Evolutionary conservation across 2,329 filamentous ascomycete species (phyloP), one percentile per base, ranked within the genome.

Genomic region (Penicillium sp.): DNA sequence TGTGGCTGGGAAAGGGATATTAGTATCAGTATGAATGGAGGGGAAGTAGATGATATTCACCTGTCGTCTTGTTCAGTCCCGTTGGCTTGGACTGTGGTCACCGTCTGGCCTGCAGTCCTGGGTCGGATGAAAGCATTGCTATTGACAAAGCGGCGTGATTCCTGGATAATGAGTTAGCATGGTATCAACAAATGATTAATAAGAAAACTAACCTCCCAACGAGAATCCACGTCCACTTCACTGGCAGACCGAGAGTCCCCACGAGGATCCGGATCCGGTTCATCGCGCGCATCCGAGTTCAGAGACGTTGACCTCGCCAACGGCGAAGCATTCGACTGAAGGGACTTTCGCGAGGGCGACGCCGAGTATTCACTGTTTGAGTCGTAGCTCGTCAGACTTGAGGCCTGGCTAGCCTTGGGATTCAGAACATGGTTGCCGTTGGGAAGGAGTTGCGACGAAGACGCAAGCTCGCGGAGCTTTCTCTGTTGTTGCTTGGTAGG

Each of bases 401-500:
- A 60, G 24, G 60, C 52, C n/a, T 66, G 57, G 38, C 68, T 67
- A 7, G 58, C 63, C 18, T 49, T 54, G 5, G 64, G 49, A 44
- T 63, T 60, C 9, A 56, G 39, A 20, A 65, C 38, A 43, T 56
- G 65, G 49, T 69, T 63, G 32, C 66, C 62, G 42, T 66, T 66
- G 76, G 79, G 54, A 37, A 84, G 72, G 33, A 92, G 76, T 18
- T 86, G 83, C 31, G 84, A 86, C 61, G 82, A 88, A 50, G 82
- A 91, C n/a, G 88, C 89, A 49, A 95, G 77, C 68, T 96, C 90
- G 37, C 91, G 83, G 29, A 95, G 78, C 54, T 87, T 84, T 63
- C 79, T 87, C 63, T 89, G 84, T 66, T 93, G 88, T 50, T 88
- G 84, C 45, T 84, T 88, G 56, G 77, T 88, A 1, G 92, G 91